Percentiles rank a stretch among this genome's conserved stretches.
These are phyloP conservation scores for Heterobasidion occidentale DNA, from an alignment of 1,284 basidiomycete genomes.

Conservation along the genomic window DNA sequence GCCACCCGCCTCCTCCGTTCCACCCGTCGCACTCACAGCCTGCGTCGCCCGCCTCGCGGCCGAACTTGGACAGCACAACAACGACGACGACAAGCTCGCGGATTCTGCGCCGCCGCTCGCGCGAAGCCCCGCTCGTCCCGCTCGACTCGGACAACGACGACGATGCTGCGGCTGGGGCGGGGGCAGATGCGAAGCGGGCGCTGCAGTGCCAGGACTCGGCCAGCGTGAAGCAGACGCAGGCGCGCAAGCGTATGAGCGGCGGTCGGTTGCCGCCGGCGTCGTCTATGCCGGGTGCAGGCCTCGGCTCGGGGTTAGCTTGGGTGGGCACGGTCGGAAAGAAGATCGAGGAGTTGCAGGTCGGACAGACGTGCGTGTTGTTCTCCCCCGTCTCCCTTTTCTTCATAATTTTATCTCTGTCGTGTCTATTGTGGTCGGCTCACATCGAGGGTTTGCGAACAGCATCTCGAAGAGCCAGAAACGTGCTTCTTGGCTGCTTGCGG, in stretches of 20 bases:
- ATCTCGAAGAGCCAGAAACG: constrained; percentile 58
- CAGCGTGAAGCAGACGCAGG: constrained; percentile 1
- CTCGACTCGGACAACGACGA: neutral
- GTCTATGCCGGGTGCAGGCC: constrained; percentile 23
- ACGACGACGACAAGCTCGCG: constrained; percentile 8
- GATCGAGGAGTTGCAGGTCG: constrained; percentile 49
- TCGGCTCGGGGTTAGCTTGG: constrained; percentile 11
- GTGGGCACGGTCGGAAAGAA: constrained; percentile 40
- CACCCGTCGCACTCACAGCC: neutral
- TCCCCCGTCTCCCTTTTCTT: neutral
- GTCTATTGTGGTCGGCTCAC: neutral
- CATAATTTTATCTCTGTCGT: neutral
- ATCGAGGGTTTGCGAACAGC: constrained; percentile 21
- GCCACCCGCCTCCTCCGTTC: neutral
- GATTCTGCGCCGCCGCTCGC: constrained; percentile 21
- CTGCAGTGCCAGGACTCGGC: constrained; percentile 2
- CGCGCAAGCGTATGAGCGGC: constrained; percentile 10
- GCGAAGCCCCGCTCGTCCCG: constrained; percentile 11
- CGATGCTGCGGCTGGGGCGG: constrained; percentile 9
- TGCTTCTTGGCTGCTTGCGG: constrained; percentile 55
- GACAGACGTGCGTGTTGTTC: constrained; percentile 37
- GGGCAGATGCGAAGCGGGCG: neutral
- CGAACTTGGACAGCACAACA: neutral
- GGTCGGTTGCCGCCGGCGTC: constrained; percentile 18
- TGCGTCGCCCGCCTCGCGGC: neutral